A percentile compares a stretch with the other conserved stretches of the same genome.
Evolutionary conservation across 441 rosid species (phyloP).

Genomic region (Erodium trifolium): DNA sequence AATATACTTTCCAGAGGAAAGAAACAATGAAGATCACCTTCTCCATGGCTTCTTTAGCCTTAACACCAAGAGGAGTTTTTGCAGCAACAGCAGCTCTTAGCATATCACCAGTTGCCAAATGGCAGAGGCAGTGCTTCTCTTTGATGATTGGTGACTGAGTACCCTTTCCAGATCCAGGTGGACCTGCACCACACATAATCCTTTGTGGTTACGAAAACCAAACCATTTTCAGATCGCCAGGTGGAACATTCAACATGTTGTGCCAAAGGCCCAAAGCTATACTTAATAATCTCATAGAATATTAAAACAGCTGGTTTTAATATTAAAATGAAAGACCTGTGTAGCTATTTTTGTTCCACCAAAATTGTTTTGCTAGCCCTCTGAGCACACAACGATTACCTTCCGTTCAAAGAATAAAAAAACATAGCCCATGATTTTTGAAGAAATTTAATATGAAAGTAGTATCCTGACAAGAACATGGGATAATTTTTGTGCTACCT

Average conservation of each 20-base stretch:
- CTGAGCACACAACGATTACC: no score
- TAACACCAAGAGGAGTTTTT: constrained; percentile 55
- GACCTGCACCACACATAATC: constrained; percentile 33
- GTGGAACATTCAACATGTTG: no score
- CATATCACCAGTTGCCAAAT: constrained; percentile 67
- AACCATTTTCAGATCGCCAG: background rate
- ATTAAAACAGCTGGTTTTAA: background rate
- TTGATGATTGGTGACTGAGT: constrained; percentile 59
- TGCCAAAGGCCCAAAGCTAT: background rate
- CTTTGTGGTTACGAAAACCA: background rate
- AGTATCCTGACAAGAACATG: background rate
- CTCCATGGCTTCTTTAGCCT: constrained; percentile 64
- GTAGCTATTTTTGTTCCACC: no score
- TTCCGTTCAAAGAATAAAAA: background rate
- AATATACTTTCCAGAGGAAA: no score
- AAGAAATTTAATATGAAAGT: background rate
- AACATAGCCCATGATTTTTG: background rate
- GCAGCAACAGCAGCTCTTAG: constrained; percentile 61
- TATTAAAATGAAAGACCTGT: background rate
- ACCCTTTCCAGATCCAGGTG: constrained; percentile 70
- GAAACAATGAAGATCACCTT: constrained; percentile 25
- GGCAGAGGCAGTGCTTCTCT: constrained; percentile 59
- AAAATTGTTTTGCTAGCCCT: no score
- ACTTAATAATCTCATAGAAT: background rate
- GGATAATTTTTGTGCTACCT: no score